A percentile compares a stretch with the other conserved stretches of the same genome.
Conservation (phyloP, 495 filamentous ascomycete genomes). For the Penicillium riverlandense region DNA sequence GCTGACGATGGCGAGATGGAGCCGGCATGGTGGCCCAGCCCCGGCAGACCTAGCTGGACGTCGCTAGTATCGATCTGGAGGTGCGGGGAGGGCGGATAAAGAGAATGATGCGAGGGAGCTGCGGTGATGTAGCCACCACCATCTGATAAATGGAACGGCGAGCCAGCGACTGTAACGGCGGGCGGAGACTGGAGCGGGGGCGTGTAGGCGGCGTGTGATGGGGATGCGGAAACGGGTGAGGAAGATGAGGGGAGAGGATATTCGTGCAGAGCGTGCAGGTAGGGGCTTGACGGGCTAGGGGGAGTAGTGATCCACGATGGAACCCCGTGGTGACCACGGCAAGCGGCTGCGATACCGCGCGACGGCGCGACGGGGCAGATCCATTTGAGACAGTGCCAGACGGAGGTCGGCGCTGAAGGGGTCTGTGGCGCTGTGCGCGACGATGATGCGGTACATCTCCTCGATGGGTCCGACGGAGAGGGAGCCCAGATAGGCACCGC, state of each 20-base stretch:
- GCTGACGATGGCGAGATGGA: slow-evolving; percentile 23
- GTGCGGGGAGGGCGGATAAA: slow-evolving; percentile 32
- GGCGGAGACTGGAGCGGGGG: slow-evolving; percentile 37
- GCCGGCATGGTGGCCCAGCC: slow-evolving; percentile 17
- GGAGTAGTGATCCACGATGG: slow-evolving; percentile 28
- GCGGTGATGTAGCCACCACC: slow-evolving; percentile 25
- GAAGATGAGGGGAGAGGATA: slow-evolving; percentile 29
- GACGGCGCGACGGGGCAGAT: slow-evolving; percentile 30
- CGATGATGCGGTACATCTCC: slow-evolving; percentile 59
- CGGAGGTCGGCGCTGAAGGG: slow-evolving; percentile 31
- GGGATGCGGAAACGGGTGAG: slow-evolving; percentile 32
- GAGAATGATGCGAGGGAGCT: slow-evolving; percentile 15
- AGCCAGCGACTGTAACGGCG: slow-evolving; percentile 28
- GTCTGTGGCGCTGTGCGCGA: slow-evolving; percentile 22
- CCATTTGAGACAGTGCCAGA: slow-evolving; percentile 29
- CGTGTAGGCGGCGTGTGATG: slow-evolving; percentile 34
- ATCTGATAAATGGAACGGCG: slow-evolving; percentile 25
- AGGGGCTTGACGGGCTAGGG: slow-evolving; percentile 34
- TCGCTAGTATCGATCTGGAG: slow-evolving; percentile 28
- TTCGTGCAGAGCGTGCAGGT: slow-evolving; percentile 25
- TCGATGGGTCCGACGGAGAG: slow-evolving; percentile 68
- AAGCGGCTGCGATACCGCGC: slow-evolving; percentile 29
- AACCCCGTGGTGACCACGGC: slow-evolving; percentile 32
- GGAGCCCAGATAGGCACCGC: slow-evolving; percentile 77
- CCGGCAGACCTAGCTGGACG: slow-evolving; percentile 16